Percentiles rank a stretch among this genome's conserved stretches.
These are phyloP conservation scores for Cyathus striatus DNA, from an alignment of 768 basidiomycete genomes.

Conservation along the genomic window DNA sequence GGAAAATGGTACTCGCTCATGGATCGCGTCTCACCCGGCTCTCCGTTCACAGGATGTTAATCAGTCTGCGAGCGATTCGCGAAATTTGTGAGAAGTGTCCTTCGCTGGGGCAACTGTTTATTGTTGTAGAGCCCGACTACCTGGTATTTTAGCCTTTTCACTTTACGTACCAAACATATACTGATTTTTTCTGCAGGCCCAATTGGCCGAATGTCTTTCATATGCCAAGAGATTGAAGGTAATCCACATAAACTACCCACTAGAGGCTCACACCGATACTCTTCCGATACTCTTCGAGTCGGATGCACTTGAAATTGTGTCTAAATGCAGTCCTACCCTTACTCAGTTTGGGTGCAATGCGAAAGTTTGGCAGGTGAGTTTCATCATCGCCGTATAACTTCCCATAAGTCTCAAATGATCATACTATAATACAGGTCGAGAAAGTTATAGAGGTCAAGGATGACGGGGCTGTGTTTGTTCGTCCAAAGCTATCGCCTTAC, in stretches of 20 bases:
- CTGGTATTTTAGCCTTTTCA: conserved; percentile 38
- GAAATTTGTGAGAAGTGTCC: conserved; percentile 52
- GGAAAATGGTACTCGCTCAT: conserved; percentile 43
- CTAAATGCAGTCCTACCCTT: conserved; percentile 45
- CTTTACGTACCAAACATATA: no score
- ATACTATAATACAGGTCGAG: conserved; percentile 33
- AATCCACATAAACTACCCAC: conserved; percentile 57
- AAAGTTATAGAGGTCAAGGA: conserved; percentile 29
- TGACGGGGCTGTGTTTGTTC: conserved; percentile 30
- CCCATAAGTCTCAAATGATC: no score
- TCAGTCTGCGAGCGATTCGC: conserved; percentile 43
- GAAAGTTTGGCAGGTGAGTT: conserved; percentile 62
- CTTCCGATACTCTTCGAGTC: conserved; percentile 22
- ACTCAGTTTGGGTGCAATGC: conserved; percentile 65
- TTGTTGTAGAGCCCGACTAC: conserved; percentile 43
- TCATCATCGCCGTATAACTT: neutral
- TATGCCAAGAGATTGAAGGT: conserved; percentile 42
- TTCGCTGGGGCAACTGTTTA: conserved; percentile 57
- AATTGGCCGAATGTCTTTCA: conserved; percentile 35
- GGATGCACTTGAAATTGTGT: conserved; percentile 40
- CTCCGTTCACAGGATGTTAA: conserved; percentile 59
- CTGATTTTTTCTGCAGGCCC: conserved; percentile 24
- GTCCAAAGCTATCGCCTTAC: conserved; percentile 41
- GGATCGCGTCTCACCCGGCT: conserved; percentile 47
- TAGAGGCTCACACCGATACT: conserved; percentile 19